Conservation (phyloP, 2,329 filamentous ascomycete species). For the Colletotrichum orbiculare region DNA sequence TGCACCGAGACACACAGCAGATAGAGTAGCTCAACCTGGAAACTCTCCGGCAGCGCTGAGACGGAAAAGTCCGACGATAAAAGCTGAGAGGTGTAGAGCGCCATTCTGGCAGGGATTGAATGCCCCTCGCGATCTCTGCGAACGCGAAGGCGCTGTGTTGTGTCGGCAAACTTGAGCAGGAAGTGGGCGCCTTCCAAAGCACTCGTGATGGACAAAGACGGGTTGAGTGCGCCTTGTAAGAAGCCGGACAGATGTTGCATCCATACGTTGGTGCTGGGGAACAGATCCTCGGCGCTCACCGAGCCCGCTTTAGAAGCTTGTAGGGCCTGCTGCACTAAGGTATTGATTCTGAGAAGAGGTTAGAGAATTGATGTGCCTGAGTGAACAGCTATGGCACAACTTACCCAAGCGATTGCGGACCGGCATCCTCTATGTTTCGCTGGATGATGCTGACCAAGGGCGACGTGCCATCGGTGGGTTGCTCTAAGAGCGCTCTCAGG, state of each 20-base stretch:
- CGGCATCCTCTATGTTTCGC: conserved; percentile 63
- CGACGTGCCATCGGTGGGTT: conserved; percentile 52
- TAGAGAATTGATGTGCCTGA: background rate
- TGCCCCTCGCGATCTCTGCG: conserved; percentile 75
- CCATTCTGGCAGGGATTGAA: conserved; percentile 80
- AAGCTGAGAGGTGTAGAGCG: conserved; percentile 74
- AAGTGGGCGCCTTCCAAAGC: conserved; percentile 77
- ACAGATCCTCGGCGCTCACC: conserved; percentile 57
- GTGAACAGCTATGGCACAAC: conserved; percentile 36
- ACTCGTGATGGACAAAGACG: conserved; percentile 79
- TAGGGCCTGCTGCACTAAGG: conserved; percentile 61
- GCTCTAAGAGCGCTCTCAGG: conserved; percentile 60
- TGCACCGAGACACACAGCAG: conserved; percentile 62
- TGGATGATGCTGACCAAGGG: conserved; percentile 64
- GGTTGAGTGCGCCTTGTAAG: conserved; percentile 62
- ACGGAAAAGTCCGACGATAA: conserved; percentile 57
- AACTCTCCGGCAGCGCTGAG: conserved; percentile 51
- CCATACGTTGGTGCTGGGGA: conserved; percentile 77
- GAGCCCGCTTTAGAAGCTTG: conserved; percentile 50
- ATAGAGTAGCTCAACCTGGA: conserved; percentile 62
- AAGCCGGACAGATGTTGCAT: conserved; percentile 68
- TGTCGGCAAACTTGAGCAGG: conserved; percentile 58
- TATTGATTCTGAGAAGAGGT: conserved; percentile 57
- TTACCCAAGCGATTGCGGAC: conserved; percentile 62
- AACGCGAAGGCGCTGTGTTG: conserved; percentile 42